A percentile compares a stretch with the other conserved stretches of the same genome.
Conservation (phyloP, 345 rosid species). For the Eucalyptus sp. region DNA sequence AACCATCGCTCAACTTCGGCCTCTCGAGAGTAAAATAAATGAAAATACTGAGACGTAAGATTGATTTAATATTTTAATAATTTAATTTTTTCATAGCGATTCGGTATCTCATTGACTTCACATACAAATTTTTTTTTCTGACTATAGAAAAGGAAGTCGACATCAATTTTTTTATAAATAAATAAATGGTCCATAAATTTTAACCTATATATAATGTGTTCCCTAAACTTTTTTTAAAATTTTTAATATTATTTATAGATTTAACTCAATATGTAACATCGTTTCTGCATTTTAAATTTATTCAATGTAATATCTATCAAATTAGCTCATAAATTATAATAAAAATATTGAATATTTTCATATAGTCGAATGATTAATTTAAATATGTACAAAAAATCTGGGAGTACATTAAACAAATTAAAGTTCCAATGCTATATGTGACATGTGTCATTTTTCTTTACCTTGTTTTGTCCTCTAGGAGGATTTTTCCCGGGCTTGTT, state of each 20-base stretch:
- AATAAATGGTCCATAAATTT: no score
- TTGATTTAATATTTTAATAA: neutral
- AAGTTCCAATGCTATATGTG: neutral
- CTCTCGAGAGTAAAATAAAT: neutral
- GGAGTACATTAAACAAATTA: no score
- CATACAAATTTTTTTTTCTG: neutral
- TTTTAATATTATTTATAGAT: rapidly evolving
- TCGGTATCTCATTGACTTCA: neutral
- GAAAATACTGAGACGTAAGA: rapidly evolving
- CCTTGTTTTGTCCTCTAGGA: neutral
- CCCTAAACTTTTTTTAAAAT: no score
- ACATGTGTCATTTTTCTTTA: neutral
- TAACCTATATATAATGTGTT: rapidly evolving
- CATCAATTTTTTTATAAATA: neutral
- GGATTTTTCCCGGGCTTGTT: neutral
- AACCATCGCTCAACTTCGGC: neutral
- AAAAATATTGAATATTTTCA: no score
- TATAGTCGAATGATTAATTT: no score
- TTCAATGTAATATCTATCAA: no score
- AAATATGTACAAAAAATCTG: no score
- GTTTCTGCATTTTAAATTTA: no score
- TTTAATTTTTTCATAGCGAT: neutral
- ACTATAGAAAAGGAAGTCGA: neutral
- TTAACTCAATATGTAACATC: no score
- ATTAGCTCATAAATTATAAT: no score